Evolutionary conservation across 2,329 filamentous ascomycete genomes (phyloP).

Genomic region (Coniochaeta sp.): DNA sequence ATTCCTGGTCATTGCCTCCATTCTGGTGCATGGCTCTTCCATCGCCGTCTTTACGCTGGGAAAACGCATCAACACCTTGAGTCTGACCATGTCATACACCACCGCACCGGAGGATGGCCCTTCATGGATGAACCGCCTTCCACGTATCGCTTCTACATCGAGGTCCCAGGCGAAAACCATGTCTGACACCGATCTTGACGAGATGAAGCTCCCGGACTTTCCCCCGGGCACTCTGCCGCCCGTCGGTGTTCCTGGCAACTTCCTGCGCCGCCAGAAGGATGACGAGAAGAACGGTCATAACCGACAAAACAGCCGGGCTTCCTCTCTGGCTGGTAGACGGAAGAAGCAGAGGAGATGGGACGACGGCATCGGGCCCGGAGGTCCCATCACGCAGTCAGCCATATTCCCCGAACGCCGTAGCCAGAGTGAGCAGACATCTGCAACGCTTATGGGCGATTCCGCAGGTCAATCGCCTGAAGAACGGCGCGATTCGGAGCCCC

Average conservation of each 20-base stretch:
- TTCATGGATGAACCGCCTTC: conserved; percentile 91
- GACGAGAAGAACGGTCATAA: conserved; percentile 60
- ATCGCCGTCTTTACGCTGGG: conserved; percentile 96
- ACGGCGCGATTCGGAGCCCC: conserved; percentile 15
- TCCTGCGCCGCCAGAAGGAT: conserved; percentile 68
- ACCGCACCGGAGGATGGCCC: conserved; percentile 81
- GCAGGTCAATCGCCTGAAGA: conserved; percentile 11
- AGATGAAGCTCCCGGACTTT: conserved; percentile 51
- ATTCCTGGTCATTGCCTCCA: conserved; percentile 90
- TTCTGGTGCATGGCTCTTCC: conserved; percentile 94
- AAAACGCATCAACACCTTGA: conserved; percentile 95
- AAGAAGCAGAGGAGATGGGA: conserved; percentile 64
- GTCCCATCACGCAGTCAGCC: conserved; percentile 83
- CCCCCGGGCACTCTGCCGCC: conserved; percentile 68
- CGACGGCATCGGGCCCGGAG: conserved; percentile 69
- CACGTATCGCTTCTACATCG: conserved; percentile 58
- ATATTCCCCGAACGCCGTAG: conserved; percentile 61
- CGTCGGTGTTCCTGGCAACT: conserved; percentile 64
- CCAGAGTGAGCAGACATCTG: conserved; percentile 15
- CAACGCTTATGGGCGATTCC: conserved; percentile 9
- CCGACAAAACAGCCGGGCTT: conserved; percentile 48
- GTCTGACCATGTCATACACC: conserved; percentile 94
- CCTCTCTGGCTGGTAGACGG: conserved; percentile 47
- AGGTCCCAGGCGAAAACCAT: conserved; percentile 80
- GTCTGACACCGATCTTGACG: conserved; percentile 68